These are phyloP conservation scores for Boletellus sp. DNA, from an alignment of 768 basidiomycete species.

Conservation along the genomic window DNA sequence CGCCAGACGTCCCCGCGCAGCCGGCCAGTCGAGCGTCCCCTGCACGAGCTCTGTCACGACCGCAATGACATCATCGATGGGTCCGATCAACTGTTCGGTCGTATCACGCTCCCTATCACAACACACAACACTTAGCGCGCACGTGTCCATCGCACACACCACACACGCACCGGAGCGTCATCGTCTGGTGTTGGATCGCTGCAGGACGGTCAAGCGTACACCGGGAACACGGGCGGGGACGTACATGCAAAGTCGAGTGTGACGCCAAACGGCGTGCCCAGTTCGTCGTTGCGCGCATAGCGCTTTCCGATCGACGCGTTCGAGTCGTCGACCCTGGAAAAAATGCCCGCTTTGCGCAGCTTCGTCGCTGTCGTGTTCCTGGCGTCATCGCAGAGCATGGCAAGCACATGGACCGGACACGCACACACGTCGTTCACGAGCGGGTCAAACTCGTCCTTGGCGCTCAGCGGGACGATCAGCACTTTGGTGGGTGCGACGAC, in stretches of 20 bases:
- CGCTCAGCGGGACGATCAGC: conserved; percentile 90
- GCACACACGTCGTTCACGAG: conserved; percentile 86
- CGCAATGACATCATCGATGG: conserved; percentile 82
- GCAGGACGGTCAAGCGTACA: background rate
- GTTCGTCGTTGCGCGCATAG: conserved; percentile 96
- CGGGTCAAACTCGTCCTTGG: conserved; percentile 78
- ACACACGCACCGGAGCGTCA: conserved; percentile 80
- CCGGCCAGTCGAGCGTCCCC: conserved; percentile 73
- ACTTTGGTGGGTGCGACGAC: conserved; percentile 94
- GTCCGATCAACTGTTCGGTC: conserved; percentile 86
- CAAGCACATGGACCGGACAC: conserved; percentile 34
- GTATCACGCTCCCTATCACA: conserved; percentile 83
- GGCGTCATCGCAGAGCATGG: background rate
- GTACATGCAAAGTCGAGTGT: conserved; percentile 92
- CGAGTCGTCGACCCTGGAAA: conserved; percentile 94
- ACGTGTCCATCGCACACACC: background rate
- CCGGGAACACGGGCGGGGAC: background rate
- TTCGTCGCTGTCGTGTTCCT: conserved; percentile 59
- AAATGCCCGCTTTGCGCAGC: conserved; percentile 83
- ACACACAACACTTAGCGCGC: conserved; percentile 9
- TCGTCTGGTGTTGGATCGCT: conserved; percentile 86
- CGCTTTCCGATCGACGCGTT: conserved; percentile 94
- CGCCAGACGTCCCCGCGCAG: conserved; percentile 66
- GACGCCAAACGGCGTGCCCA: conserved; percentile 95
- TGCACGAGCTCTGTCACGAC: conserved; percentile 76